Conservation (phyloP, 306 rosid species). For the Prunus dulcis region DNA sequence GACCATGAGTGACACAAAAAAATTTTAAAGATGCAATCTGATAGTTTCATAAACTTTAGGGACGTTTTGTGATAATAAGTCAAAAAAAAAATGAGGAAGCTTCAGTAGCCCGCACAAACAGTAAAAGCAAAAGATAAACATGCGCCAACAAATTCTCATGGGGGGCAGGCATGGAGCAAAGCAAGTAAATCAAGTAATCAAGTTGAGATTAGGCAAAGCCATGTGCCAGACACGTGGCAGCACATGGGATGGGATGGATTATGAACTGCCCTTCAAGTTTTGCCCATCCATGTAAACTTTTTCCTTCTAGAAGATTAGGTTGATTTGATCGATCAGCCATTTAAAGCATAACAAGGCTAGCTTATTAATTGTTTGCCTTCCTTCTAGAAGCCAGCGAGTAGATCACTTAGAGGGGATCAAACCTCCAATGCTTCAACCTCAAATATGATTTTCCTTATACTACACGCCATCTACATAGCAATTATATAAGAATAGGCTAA, state of each 20-base stretch:
- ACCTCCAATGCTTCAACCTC: too few relatives aligned
- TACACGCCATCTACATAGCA: too few relatives aligned
- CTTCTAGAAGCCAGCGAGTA: conserved; percentile 18
- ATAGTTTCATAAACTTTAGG: too few relatives aligned
- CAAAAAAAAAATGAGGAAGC: not conserved
- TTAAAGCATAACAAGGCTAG: not conserved
- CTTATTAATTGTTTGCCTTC: not conserved
- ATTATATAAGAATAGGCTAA: too few relatives aligned
- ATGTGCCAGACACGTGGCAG: not conserved
- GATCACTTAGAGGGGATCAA: too few relatives aligned
- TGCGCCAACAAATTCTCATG: not conserved
- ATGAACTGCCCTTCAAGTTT: not conserved
- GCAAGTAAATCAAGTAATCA: not conserved
- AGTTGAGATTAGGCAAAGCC: not conserved
- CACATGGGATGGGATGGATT: not conserved
- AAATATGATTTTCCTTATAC: too few relatives aligned
- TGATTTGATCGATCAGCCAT: not conserved
- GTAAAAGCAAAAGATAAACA: not conserved
- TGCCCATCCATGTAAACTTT: not conserved
- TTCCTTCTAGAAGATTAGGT: conserved; percentile 15
- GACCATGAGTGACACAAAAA: too few relatives aligned
- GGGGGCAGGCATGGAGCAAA: not conserved
- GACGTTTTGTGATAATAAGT: too few relatives aligned
- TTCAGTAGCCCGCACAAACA: not conserved
- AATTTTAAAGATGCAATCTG: too few relatives aligned